Evolutionary conservation across 768 basidiomycete genomes (phyloP).

Genomic region (Cystofilobasidium capitatum): DNA sequence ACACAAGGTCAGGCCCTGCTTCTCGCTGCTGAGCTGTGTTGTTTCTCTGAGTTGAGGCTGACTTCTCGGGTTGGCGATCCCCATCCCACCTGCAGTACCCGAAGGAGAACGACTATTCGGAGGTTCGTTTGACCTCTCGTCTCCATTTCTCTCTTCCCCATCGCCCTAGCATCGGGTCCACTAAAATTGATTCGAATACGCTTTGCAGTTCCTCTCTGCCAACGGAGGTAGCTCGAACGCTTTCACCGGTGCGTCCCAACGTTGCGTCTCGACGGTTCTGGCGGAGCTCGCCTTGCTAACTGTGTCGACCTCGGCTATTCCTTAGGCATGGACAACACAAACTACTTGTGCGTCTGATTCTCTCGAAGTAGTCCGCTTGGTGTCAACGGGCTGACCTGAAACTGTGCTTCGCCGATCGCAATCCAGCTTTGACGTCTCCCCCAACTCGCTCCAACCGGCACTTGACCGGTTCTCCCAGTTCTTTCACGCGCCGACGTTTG

Average conservation of each 20-base stretch:
- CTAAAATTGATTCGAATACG: no score
- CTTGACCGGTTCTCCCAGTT: slow-evolving; percentile 48
- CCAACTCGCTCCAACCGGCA: slow-evolving; percentile 37
- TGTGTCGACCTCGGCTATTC: neutral
- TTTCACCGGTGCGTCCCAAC: slow-evolving; percentile 48
- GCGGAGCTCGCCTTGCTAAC: neutral
- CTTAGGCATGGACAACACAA: slow-evolving; percentile 67
- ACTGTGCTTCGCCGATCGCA: no score
- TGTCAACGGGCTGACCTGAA: neutral
- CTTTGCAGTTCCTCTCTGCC: slow-evolving; percentile 41
- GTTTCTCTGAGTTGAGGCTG: neutral
- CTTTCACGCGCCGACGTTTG: slow-evolving; percentile 87
- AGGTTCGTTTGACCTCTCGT: slow-evolving; percentile 53
- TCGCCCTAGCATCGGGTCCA: no score
- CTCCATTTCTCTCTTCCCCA: neutral
- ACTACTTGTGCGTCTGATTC: slow-evolving; percentile 53
- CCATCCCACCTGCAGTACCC: slow-evolving; percentile 54
- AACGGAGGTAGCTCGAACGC: slow-evolving; percentile 75
- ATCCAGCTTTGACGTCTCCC: slow-evolving; percentile 68
- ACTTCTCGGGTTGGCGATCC: neutral
- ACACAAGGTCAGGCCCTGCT: slow-evolving; percentile 11
- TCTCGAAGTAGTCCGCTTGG: no score
- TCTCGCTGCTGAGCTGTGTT: neutral
- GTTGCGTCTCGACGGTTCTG: no score
- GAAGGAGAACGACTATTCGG: slow-evolving; percentile 86